Conservation (phyloP, 2,329 filamentous ascomycete genomes). For the Alternaria consortialis region DNA sequence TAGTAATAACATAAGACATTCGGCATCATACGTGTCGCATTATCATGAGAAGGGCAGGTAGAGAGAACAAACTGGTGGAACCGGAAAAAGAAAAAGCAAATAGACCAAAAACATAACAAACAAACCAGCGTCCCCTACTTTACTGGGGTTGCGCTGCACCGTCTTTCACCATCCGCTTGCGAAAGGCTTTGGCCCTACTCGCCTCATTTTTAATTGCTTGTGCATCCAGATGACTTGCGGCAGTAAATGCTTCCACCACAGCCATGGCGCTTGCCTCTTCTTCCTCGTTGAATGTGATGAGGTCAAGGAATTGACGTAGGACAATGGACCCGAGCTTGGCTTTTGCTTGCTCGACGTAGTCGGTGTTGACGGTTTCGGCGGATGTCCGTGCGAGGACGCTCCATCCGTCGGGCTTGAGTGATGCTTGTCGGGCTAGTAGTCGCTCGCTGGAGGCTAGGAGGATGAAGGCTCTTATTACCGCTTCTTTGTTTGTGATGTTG, state of each 20-base stretch:
- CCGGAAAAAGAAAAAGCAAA: background rate
- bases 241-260: slow-evolving; percentile 42
- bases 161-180: slow-evolving; percentile 32
- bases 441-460: slow-evolving; percentile 40
- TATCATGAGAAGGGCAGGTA: slow-evolving; percentile 20
- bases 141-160: slow-evolving; percentile 10
- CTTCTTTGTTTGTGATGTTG: slow-evolving; percentile 30
- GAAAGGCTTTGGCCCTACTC: slow-evolving; percentile 38
- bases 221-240: slow-evolving; percentile 37
- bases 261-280: slow-evolving; percentile 27
- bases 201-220: slow-evolving; percentile 24
- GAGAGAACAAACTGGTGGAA: slow-evolving; percentile 1
- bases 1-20: slow-evolving; percentile 24
- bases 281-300: slow-evolving; percentile 34
- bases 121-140: slow-evolving; percentile 5
- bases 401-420: slow-evolving; percentile 33
- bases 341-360: slow-evolving; percentile 36
- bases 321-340: slow-evolving; percentile 40
- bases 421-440: slow-evolving; percentile 35
- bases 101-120: slow-evolving; percentile 7
- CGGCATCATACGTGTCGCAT: slow-evolving; percentile 23
- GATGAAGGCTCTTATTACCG: slow-evolving; percentile 37
- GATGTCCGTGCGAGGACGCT: slow-evolving; percentile 37
- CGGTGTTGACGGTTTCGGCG: slow-evolving; percentile 25
- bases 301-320: slow-evolving; percentile 37